These are phyloP conservation scores for Podila clonocystis DNA, from an alignment of 192 early-diverging fungal genomes.

Conservation along the genomic window DNA sequence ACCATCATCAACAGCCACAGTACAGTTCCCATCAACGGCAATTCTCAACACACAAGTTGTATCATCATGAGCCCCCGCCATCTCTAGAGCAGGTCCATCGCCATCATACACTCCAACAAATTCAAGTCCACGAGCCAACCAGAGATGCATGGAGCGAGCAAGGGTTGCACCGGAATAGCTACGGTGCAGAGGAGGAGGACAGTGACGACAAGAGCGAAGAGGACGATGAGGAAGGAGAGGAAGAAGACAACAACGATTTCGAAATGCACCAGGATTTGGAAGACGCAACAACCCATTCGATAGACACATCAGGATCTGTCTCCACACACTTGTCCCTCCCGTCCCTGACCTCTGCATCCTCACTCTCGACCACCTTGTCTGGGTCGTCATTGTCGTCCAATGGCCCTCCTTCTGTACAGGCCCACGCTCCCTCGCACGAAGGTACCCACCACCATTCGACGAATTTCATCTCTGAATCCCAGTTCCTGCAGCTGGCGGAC, in stretches of 20 bases:
- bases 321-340: slow-evolving; percentile 7
- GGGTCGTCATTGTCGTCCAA: not conserved
- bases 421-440: not conserved
- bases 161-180: not conserved
- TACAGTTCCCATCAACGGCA: not conserved
- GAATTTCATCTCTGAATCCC: slow-evolving; percentile 55
- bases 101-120: not conserved
- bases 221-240: slow-evolving; percentile 14
- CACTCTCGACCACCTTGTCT: not conserved
- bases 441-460: slow-evolving; percentile 9
- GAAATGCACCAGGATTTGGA: slow-evolving; percentile 3
- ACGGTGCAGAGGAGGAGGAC: not conserved
- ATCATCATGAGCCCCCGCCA: not conserved
- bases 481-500: slow-evolving; percentile 54
- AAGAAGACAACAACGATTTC: not conserved
- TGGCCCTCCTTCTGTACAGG: not conserved
- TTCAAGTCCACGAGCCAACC: not conserved
- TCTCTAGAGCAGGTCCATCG: not conserved
- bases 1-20: not conserved
- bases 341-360: slow-evolving; percentile 1
- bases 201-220: slow-evolving; percentile 4
- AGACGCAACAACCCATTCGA: not conserved
- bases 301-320: not conserved
- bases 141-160: not conserved
- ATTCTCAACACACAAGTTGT: not conserved